Evolutionary conservation across 2,329 filamentous ascomycete genomes (phyloP), one percentile per base, ranked within the genome.

Genomic region (Stagonosporopsis chrysanthemi): DNA sequence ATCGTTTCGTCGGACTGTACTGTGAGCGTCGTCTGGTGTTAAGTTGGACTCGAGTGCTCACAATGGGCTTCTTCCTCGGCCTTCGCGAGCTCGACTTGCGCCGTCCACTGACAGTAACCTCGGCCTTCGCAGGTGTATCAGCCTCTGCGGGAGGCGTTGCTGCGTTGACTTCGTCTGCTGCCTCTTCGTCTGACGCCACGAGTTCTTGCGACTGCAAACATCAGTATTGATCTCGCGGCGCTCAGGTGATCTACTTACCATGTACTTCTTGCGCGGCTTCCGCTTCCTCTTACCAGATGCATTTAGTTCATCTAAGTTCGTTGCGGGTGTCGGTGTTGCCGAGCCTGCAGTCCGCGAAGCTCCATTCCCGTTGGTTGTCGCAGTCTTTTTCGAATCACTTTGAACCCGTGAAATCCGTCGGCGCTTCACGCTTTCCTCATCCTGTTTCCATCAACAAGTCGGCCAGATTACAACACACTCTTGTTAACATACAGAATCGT

Each of bases 51-150:
- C 31, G 35, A 24, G 42, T 31, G 58, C 70, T 65, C 62, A 73
- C 71, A 8, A 72, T 60, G 31, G 65, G 69, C 56, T 72, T 72
- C 60, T 70, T 74, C 59, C 63, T 69, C 1, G 62, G 47, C 58
- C 64, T 72, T 9, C 69, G 65, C 29, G 58, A 60, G 44, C 60
- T 61, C 33, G 69, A 69, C 49, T 71, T 71, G 45, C 65, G 69
- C 47, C 58, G 56, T 14, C 65, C 67, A 58, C 65, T 67, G n/a
- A 61, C 45, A 28, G 61, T 48, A 40, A 53, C 50, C 33, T 46
- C 50, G 38, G 62, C 54, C 43, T 58, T 60, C 31, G 54, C 39
- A 23, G 63, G 56, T 26, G 59, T 56, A 43, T 49, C 60, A 56
- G 53, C 44, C 39, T 62, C 56, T 29, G 53, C 38, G 11, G 38